Conservation (phyloP, 495 filamentous ascomycete species). For the Baudoinia panamericana region DNA sequence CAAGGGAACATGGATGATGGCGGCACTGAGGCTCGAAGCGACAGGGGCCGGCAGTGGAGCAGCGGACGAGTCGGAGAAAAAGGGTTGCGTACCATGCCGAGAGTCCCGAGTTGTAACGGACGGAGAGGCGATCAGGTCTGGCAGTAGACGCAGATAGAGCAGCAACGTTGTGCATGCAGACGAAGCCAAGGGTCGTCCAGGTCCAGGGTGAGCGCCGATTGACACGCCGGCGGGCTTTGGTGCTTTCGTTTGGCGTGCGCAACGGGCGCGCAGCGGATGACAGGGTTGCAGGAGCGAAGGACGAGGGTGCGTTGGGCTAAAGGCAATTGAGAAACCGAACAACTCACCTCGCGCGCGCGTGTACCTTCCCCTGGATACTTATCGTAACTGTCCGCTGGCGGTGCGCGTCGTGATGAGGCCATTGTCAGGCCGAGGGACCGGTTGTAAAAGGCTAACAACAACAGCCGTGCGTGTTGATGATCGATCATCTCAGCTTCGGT, state of each 20-base stretch:
- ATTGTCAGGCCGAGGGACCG: too few species aligned
- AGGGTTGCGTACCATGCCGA: not conserved
- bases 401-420: not conserved
- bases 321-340: not conserved
- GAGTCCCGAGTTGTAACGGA: not conserved
- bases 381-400: not conserved
- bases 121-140: not conserved
- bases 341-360: too few species aligned
- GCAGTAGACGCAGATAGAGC: not conserved
- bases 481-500: too few species aligned
- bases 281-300: slow-evolving; percentile 8
- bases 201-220: not conserved
- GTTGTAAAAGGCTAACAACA: too few species aligned
- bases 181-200: not conserved
- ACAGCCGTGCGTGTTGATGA: too few species aligned
- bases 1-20: slow-evolving; percentile 8
- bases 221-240: not conserved
- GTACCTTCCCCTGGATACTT: not conserved
- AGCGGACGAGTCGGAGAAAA: slow-evolving; percentile 4
- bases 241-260: slow-evolving; percentile 5
- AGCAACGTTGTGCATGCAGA: slow-evolving; percentile 1
- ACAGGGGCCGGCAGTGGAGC: not conserved
- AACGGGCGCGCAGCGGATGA: slow-evolving; percentile 8
- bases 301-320: not conserved
- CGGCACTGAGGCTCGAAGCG: not conserved